Conservation (phyloP, 148 eudicot species). For the Polygonum aviculare region DNA sequence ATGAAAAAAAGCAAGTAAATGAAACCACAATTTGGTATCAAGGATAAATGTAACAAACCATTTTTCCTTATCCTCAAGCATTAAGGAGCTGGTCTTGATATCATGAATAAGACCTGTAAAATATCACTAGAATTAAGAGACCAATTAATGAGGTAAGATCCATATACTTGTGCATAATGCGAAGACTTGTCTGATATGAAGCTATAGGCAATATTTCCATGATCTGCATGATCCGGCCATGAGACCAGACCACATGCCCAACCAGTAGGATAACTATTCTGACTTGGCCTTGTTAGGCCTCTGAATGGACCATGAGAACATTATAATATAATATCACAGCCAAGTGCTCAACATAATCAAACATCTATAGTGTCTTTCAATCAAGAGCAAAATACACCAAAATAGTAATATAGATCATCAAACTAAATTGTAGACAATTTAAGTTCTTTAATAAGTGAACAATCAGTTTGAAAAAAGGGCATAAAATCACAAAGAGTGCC, state of each 20-base stretch:
- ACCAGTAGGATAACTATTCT: neutral
- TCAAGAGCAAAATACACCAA: neutral
- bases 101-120: slow-evolving; percentile 88
- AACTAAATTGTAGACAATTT: neutral
- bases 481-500: neutral
- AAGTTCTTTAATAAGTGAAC: neutral
- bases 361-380: neutral
- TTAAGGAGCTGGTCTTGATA: slow-evolving; percentile 98
- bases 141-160: neutral
- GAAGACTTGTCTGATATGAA: neutral
- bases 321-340: neutral
- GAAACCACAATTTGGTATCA: neutral
- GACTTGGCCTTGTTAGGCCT: neutral
- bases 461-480: slow-evolving; percentile 1
- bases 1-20: neutral
- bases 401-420: neutral
- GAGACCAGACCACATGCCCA: neutral
- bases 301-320: neutral
- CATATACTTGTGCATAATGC: neutral
- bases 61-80: slow-evolving; percentile 99
- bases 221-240: no score
- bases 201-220: neutral
- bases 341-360: neutral
- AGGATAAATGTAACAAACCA: slow-evolving; percentile 39
- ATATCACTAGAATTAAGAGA: neutral